Evolutionary conservation across 2,329 filamentous ascomycete species (phyloP).

Genomic region (Epichloe glyceriae): DNA sequence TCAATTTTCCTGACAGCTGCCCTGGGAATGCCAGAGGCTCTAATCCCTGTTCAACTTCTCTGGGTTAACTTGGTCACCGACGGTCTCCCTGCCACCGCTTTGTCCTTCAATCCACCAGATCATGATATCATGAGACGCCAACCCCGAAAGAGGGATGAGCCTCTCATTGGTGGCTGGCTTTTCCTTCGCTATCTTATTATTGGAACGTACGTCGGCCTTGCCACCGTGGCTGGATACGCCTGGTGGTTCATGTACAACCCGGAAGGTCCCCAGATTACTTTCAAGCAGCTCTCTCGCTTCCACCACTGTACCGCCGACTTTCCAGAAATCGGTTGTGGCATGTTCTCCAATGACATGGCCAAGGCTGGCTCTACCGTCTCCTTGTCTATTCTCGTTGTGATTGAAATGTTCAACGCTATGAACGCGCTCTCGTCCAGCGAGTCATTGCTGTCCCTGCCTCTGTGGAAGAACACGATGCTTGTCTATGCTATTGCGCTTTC

Average conservation of each 20-base stretch:
- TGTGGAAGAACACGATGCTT: constrained; percentile 99
- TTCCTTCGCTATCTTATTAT: constrained; percentile 98
- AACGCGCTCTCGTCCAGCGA: constrained; percentile 94
- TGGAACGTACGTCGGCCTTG: constrained; percentile 84
- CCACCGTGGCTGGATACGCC: constrained; percentile 93
- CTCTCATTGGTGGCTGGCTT: constrained; percentile 86
- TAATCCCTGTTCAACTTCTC: constrained; percentile 92
- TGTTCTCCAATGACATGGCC: constrained; percentile 77
- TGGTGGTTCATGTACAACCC: constrained; percentile 99
- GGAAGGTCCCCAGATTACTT: constrained; percentile 79
- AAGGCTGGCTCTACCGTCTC: constrained; percentile 89
- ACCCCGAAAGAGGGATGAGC: constrained; percentile 83
- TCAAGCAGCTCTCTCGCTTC: constrained; percentile 84
- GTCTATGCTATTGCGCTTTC: constrained; percentile 87
- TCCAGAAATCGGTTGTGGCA: constrained; percentile 78
- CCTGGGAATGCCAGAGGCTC: constrained; percentile 90
- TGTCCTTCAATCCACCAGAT: constrained; percentile 98
- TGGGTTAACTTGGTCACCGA: constrained; percentile 99
- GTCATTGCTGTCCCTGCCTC: constrained; percentile 77
- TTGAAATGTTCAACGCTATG: constrained; percentile 99
- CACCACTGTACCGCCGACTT: constrained; percentile 81
- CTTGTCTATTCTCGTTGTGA: constrained; percentile 83
- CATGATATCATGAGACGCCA: constrained; percentile 93
- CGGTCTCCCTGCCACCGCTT: constrained; percentile 85
- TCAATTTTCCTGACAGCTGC: constrained; percentile 97